These are phyloP conservation scores for Talaromyces sp. DNA, from an alignment of 2,329 filamentous ascomycete species.

Conservation along the genomic window DNA sequence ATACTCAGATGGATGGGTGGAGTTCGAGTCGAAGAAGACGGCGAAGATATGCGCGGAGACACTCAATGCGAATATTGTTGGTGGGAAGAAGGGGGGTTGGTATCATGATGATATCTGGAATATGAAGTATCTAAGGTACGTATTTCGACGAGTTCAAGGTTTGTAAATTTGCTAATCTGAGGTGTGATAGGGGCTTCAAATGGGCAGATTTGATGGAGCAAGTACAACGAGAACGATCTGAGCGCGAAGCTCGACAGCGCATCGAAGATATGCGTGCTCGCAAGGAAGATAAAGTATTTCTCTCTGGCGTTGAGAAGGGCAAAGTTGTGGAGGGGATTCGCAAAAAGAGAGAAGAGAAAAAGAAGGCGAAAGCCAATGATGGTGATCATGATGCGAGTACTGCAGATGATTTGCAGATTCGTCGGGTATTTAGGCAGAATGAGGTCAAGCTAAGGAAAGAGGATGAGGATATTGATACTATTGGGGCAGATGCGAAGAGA, in stretches of 20 bases:
- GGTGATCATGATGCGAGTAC: slow-evolving; percentile 15
- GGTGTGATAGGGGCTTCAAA: slow-evolving; percentile 30
- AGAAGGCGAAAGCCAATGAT: slow-evolving; percentile 28
- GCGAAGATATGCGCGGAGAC: slow-evolving; percentile 46
- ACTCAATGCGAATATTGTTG: slow-evolving; percentile 43
- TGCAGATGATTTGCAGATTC: slow-evolving; percentile 23
- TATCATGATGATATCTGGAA: slow-evolving; percentile 48
- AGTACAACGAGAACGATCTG: slow-evolving; percentile 40
- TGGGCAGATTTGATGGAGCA: slow-evolving; percentile 47
- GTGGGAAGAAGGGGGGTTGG: slow-evolving; percentile 44
- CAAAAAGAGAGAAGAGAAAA: slow-evolving; percentile 43
- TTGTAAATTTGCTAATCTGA: neutral
- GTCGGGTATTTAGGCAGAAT: slow-evolving; percentile 43
- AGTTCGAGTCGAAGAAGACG: slow-evolving; percentile 44
- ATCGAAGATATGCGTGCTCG: slow-evolving; percentile 42
- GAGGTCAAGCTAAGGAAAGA: slow-evolving; percentile 31
- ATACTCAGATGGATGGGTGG: slow-evolving; percentile 48
- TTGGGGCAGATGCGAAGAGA: slow-evolving; percentile 41
- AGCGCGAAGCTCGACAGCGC: slow-evolving; percentile 40
- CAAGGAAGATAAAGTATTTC: slow-evolving; percentile 44
- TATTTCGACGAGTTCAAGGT: neutral
- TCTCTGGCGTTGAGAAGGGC: slow-evolving; percentile 41
- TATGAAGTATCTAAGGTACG: slow-evolving; percentile 41
- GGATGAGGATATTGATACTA: slow-evolving; percentile 23
- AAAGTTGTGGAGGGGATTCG: slow-evolving; percentile 43